Conservation (phyloP, 2,329 filamentous ascomycete species). For the Diplodia mutila region DNA sequence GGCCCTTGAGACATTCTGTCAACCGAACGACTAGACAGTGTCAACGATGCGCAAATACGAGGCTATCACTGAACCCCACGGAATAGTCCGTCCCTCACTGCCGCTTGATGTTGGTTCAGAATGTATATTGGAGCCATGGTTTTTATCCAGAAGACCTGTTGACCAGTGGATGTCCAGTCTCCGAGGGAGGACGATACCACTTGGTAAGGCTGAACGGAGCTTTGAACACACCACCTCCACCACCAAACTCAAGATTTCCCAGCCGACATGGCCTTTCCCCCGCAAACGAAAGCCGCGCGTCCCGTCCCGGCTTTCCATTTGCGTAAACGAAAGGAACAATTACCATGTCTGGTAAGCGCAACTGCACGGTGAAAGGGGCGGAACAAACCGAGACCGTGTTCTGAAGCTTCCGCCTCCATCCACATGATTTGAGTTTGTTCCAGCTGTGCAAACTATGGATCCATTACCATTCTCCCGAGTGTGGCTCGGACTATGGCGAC, state of each 20-base stretch:
- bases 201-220: too few relatives aligned
- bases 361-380: background rate
- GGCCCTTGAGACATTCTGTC: background rate
- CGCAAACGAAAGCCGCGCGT: background rate
- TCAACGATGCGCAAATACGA: background rate
- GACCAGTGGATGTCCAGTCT: background rate
- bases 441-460: background rate
- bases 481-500: background rate
- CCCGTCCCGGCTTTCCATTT: background rate
- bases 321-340: background rate
- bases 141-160: background rate
- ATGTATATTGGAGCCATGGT: background rate
- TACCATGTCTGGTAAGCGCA: background rate
- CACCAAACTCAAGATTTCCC: background rate
- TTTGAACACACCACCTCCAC: background rate
- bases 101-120: background rate
- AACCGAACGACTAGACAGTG: too few relatives aligned
- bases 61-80: background rate
- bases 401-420: background rate
- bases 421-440: background rate
- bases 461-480: background rate
- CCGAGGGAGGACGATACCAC: too few relatives aligned
- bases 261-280: background rate
- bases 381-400: background rate
- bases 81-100: background rate